phyloP scores from a whole-genome alignment of 2,329 filamentous ascomycete genomes.

The Cladosporium sp. region DNA sequence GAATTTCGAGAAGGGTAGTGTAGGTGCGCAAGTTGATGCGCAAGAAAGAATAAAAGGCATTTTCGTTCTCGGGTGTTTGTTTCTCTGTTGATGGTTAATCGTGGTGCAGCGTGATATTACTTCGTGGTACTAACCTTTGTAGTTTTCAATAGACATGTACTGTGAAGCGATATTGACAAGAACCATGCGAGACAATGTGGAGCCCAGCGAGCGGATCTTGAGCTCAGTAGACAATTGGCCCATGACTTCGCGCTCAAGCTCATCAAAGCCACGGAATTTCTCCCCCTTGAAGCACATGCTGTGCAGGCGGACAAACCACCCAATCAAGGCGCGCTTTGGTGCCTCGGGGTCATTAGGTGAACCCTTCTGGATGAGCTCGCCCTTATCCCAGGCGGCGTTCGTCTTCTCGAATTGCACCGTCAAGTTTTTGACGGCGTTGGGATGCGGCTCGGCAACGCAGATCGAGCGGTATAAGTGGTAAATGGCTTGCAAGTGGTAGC shows the following conservation, averaged over 20 bases:
- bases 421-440: conserved; percentile 70
- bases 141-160: conserved; percentile 61
- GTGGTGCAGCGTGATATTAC: no score
- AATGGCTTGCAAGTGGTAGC: conserved; percentile 75
- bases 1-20: conserved; percentile 63
- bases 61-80: conserved; percentile 29
- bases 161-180: conserved; percentile 85
- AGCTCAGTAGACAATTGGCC: conserved; percentile 70
- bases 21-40: conserved; percentile 76
- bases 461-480: conserved; percentile 87
- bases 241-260: conserved; percentile 81
- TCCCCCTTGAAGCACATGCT: conserved; percentile 77
- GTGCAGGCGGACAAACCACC: conserved; percentile 83
- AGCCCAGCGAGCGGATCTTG: conserved; percentile 62
- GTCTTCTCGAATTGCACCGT: conserved; percentile 73
- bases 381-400: conserved; percentile 52
- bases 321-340: conserved; percentile 61
- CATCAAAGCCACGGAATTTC: conserved; percentile 68
- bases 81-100: conserved; percentile 14
- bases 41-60: conserved; percentile 59
- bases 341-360: conserved; percentile 44
- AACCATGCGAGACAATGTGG: conserved; percentile 70
- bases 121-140: conserved; percentile 47
- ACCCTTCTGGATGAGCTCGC: conserved; percentile 45
- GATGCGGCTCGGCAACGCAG: conserved; percentile 68